Conservation (phyloP, 768 basidiomycete genomes). For the Pulveroboletus sp. region DNA sequence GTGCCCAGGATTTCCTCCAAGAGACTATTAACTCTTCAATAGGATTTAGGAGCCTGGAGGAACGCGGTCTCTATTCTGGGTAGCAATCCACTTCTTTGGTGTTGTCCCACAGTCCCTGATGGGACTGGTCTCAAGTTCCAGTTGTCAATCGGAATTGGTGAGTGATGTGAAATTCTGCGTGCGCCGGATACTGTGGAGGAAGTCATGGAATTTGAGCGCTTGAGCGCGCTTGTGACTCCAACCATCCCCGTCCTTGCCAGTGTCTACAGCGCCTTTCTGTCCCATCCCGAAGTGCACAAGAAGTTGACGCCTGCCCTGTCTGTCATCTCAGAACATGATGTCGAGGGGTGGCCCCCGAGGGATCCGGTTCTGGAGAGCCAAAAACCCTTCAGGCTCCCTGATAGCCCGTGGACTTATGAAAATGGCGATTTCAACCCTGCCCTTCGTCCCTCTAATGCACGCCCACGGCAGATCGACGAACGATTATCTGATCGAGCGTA, state of each 20-base stretch:
- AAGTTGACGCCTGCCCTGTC: slow-evolving; percentile 10
- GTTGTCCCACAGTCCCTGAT: slow-evolving; percentile 62
- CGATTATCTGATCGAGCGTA: slow-evolving; percentile 28
- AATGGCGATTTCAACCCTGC: slow-evolving; percentile 72
- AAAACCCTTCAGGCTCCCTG: slow-evolving; percentile 44
- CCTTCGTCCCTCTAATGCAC: slow-evolving; percentile 59
- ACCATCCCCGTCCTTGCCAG: background rate
- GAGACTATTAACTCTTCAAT: slow-evolving; percentile 11
- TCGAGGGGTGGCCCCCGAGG: slow-evolving; percentile 65
- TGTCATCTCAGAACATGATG: slow-evolving; percentile 30
- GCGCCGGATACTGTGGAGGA: slow-evolving; percentile 9
- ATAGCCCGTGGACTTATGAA: slow-evolving; percentile 84
- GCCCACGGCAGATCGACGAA: slow-evolving; percentile 28
- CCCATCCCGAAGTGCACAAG: background rate
- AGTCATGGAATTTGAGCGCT: slow-evolving; percentile 2
- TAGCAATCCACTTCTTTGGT: slow-evolving; percentile 71
- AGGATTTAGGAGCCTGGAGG: slow-evolving; percentile 73
- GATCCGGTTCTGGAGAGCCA: slow-evolving; percentile 45
- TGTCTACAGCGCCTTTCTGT: slow-evolving; percentile 2
- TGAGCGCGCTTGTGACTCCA: slow-evolving; percentile 1
- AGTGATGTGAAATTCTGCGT: slow-evolving; percentile 52
- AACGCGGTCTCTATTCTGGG: slow-evolving; percentile 83
- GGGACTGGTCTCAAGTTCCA: slow-evolving; percentile 79
- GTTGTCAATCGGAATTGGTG: slow-evolving; percentile 66
- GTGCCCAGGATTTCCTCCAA: slow-evolving; percentile 18